These are phyloP conservation scores for Aspergillus nidulans DNA, from an alignment of 495 filamentous ascomycete species.

Conservation along the genomic window DNA sequence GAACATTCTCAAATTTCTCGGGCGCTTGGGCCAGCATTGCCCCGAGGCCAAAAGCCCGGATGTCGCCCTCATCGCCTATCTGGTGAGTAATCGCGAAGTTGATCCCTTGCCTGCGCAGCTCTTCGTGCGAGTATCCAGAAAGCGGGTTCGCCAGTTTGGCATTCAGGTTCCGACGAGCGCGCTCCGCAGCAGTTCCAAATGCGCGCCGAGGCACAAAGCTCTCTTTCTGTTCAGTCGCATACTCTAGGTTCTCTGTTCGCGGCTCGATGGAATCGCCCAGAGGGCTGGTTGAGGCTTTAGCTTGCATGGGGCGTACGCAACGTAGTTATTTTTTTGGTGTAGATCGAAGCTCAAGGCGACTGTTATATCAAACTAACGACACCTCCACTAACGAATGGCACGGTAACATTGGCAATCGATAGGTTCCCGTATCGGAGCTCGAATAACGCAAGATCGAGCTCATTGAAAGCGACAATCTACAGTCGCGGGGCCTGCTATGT, in stretches of 20 bases:
- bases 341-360: not conserved
- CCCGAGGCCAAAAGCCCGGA: conserved; percentile 67
- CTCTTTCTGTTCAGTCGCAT: conserved; percentile 11
- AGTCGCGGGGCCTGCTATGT: not conserved
- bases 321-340: not conserved
- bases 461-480: not conserved
- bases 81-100: conserved; percentile 61
- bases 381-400: not conserved
- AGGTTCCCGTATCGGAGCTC: not conserved
- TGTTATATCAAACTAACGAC: not conserved
- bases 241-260: conserved; percentile 15
- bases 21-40: conserved; percentile 65
- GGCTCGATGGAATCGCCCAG: conserved; percentile 7
- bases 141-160: conserved; percentile 70
- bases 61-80: conserved; percentile 56
- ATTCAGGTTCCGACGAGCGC: conserved; percentile 48
- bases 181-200: conserved; percentile 42
- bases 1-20: conserved; percentile 47
- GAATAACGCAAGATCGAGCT: not conserved
- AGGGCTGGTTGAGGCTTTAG: conserved; percentile 11
- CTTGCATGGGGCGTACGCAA: conserved; percentile 4
- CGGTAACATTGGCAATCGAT: not conserved
- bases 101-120: conserved; percentile 59
- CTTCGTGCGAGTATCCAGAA: conserved; percentile 53
- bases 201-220: conserved; percentile 24